Evolutionary conservation across 2,329 filamentous ascomycete genomes (phyloP), one percentile per base, ranked within the genome.

Genomic region (Sodiomyces alkalinus): DNA sequence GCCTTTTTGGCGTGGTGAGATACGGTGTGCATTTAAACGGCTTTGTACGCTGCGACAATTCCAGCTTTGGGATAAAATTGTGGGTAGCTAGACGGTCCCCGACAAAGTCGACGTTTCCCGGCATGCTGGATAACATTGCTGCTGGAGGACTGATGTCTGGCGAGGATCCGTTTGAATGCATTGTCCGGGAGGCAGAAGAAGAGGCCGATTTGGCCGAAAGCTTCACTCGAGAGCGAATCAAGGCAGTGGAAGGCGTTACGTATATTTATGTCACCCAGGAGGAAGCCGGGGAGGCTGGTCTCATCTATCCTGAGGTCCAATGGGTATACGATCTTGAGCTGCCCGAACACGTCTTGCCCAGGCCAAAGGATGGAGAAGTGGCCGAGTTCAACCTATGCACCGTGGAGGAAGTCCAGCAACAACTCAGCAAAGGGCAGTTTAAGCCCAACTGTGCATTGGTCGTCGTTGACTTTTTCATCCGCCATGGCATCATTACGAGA

Each of bases 111-210:
- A 94, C 85, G 0, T 98, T 87, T 46, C 77, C 79, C 0, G 68
- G 79, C n/a, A 86, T 94, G 68, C 62, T 98, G 39, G 90, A 98
- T 52, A 98, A 96, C 51, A 85, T 85, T 2, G 90, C 92, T 6
- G 90, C 86, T 0, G 68, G 68, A n/a, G 68, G 83, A 0, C 74
- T 96, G 40, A 74, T 78, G 48, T 80, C 81, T 1, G 79, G 76
- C 10, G 86, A 94, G 49, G 64, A 64, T 14, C 79, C 81, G 0
- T 77, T 85, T 27, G 83, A 87, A 46, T 83, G 79, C 48, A 57
- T 93, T 29, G 65, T 94, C 13, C 72, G 87, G 30, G 90, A 98
- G 53, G 77, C 78, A 3, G 75, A 75, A 38, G 90, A 98, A 54
- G 90, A 98, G 49, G 92, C 90, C 1, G 80, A 74, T 20, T 55